These are phyloP conservation scores for Metrosideros polymorpha DNA, from an alignment of 441 rosid species.

Conservation along the genomic window DNA sequence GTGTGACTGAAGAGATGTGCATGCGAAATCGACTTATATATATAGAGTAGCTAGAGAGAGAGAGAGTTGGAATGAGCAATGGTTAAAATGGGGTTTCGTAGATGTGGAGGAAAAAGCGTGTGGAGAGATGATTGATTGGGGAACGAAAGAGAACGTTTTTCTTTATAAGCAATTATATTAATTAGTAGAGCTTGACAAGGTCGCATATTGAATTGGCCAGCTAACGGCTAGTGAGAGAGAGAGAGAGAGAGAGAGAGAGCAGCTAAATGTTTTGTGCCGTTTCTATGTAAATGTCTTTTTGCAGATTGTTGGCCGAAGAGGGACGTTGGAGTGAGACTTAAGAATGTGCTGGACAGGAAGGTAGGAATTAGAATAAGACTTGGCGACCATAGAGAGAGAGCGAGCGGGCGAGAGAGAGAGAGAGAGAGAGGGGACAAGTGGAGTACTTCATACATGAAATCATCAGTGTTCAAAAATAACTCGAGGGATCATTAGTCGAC, in stretches of 20 bases:
- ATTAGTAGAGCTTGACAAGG: neutral
- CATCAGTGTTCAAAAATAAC: neutral
- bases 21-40: neutral
- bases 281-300: neutral
- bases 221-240: slow-evolving; percentile 18
- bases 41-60: neutral
- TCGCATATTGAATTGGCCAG: slow-evolving; percentile 22
- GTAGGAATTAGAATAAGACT: slow-evolving; percentile 1
- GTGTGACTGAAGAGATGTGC: neutral
- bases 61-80: neutral
- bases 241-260: neutral
- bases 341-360: neutral
- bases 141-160: neutral
- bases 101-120: neutral
- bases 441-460: neutral
- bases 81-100: neutral
- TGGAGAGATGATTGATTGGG: neutral
- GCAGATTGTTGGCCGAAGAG: neutral
- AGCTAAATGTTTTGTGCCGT: neutral
- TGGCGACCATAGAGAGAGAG: no score
- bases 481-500: neutral
- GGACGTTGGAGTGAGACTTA: neutral
- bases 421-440: neutral
- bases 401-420: no score
- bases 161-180: neutral